Percentiles rank a stretch among this genome's conserved stretches.
These are phyloP conservation scores for Neoboletus subvelutipes DNA, from an alignment of 768 basidiomycete genomes.

Conservation along the genomic window DNA sequence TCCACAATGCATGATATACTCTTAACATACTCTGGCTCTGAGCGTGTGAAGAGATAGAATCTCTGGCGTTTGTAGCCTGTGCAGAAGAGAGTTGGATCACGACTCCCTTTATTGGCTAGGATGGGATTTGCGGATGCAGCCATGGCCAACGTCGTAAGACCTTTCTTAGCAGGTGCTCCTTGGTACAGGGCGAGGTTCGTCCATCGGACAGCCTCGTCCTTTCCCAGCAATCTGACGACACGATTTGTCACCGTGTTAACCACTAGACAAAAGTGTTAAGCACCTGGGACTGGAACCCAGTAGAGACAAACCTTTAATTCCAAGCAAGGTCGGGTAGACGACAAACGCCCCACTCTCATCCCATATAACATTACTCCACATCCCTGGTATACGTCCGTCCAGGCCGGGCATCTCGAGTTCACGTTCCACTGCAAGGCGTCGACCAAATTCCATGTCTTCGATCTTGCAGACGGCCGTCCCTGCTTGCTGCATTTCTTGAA, in stretches of 20 bases:
- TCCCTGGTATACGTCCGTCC: slow-evolving; percentile 68
- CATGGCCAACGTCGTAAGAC: slow-evolving; percentile 86
- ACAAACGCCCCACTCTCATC: slow-evolving; percentile 96
- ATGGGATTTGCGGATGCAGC: slow-evolving; percentile 95
- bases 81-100: slow-evolving; percentile 91
- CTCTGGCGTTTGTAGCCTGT: slow-evolving; percentile 91
- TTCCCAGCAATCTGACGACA: slow-evolving; percentile 83
- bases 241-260: slow-evolving; percentile 95
- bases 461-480: slow-evolving; percentile 89
- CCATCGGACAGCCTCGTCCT: slow-evolving; percentile 92
- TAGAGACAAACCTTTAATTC: slow-evolving; percentile 78
- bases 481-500: slow-evolving; percentile 99
- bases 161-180: slow-evolving; percentile 88
- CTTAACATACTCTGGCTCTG: slow-evolving; percentile 80
- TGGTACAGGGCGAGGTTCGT: slow-evolving; percentile 89
- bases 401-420: slow-evolving; percentile 84
- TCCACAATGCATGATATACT: background rate
- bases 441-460: slow-evolving; percentile 99
- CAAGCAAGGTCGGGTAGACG: slow-evolving; percentile 89
- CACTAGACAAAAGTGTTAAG: slow-evolving; percentile 45
- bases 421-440: slow-evolving; percentile 87
- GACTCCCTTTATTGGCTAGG: slow-evolving; percentile 75
- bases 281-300: background rate
- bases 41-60: slow-evolving; percentile 93
- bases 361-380: slow-evolving; percentile 92